Conservation (phyloP, 306 rosid species). For the Quercus aquifolioides region DNA sequence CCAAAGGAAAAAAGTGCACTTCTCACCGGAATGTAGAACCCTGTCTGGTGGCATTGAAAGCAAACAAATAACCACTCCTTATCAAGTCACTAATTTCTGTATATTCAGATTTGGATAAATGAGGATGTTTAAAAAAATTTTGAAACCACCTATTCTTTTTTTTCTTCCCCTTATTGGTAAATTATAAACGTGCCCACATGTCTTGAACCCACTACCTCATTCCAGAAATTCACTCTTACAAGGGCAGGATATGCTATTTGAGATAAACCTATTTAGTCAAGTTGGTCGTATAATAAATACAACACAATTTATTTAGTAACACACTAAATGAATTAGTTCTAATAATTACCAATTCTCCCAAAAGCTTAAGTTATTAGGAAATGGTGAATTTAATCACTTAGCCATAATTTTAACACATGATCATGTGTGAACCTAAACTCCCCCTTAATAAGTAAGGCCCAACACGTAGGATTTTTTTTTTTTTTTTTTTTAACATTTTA, state of each 20-base stretch:
- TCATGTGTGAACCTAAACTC: too few species aligned
- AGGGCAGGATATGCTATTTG: too few species aligned
- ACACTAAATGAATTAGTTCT: neutral
- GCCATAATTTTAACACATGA: too few species aligned
- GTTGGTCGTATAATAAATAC: neutral
- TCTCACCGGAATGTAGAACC: neutral
- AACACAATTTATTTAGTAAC: neutral
- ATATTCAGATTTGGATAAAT: neutral
- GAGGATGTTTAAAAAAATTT: neutral
- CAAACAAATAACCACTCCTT: neutral
- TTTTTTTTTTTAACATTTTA: too few species aligned
- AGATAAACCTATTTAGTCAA: conserved; percentile 1
- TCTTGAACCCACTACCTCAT: too few species aligned
- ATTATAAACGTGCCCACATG: too few species aligned
- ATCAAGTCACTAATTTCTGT: neutral
- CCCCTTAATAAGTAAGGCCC: too few species aligned
- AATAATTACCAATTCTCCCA: too few species aligned
- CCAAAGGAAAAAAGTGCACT: neutral
- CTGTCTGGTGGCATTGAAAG: neutral
- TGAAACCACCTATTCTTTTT: neutral
- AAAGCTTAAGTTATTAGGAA: too few species aligned
- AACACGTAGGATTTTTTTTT: too few species aligned
- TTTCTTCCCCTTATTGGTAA: neutral
- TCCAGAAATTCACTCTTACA: too few species aligned
- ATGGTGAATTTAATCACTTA: too few species aligned